Evolutionary conservation across 2,329 filamentous ascomycete species (phyloP).

Genomic region (Gaeumannomyces sp.): DNA sequence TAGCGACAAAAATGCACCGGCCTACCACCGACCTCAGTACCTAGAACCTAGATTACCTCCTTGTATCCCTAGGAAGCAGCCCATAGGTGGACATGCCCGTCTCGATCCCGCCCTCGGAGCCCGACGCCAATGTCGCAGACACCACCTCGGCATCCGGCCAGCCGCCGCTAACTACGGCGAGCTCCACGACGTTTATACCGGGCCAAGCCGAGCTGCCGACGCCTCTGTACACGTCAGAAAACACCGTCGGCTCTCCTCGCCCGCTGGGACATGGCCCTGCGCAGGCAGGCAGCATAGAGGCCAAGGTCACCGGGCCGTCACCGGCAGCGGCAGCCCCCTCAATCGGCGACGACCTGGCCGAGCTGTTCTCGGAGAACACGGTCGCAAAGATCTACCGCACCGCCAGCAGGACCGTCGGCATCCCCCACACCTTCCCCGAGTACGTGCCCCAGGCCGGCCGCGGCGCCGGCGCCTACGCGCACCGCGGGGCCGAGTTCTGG

Average conservation of each 20-base stretch:
- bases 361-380: slow-evolving; percentile 18
- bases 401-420: slow-evolving; percentile 12
- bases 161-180: neutral
- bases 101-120: neutral
- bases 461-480: slow-evolving; percentile 14
- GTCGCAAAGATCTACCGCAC: slow-evolving; percentile 19
- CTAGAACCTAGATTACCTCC: neutral
- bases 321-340: neutral
- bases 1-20: no score
- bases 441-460: slow-evolving; percentile 18
- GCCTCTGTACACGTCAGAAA: no score
- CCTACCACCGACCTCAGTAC: neutral
- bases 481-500: slow-evolving; percentile 24
- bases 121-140: neutral
- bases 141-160: no score
- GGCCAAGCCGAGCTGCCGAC: no score
- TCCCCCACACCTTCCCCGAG: slow-evolving; percentile 18
- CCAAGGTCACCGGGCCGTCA: no score
- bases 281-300: no score
- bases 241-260: no score
- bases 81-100: neutral
- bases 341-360: slow-evolving; percentile 9
- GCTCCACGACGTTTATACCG: no score
- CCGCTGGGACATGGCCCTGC: no score
- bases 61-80: neutral